Conservation (phyloP, 805 yeast genomes). For the Candida insectalens region DNA sequence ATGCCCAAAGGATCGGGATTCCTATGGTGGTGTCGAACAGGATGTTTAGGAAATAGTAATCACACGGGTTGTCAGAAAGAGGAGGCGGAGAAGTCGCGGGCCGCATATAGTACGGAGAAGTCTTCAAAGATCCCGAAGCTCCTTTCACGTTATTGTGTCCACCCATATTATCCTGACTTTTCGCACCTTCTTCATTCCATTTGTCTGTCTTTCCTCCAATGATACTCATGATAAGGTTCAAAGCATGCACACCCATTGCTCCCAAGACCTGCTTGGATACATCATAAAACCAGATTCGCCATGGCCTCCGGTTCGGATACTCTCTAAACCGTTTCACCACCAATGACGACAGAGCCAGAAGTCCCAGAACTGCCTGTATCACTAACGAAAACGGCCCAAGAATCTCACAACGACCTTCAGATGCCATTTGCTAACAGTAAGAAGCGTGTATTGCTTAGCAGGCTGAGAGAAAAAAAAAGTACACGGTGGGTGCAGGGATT, state of each 20-base stretch:
- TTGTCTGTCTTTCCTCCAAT: constrained; percentile 29
- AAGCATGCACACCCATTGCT: constrained; percentile 70
- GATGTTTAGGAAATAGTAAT: constrained; percentile 87
- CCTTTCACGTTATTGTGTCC: not conserved
- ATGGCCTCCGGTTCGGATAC: constrained; percentile 69
- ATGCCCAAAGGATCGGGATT: constrained; percentile 65
- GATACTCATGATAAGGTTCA: constrained; percentile 67
- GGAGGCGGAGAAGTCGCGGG: constrained; percentile 10
- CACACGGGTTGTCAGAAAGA: constrained; percentile 62
- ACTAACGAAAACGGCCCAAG: constrained; percentile 81
- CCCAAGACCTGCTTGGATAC: constrained; percentile 87
- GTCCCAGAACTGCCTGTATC: constrained; percentile 70
- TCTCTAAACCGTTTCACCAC: constrained; percentile 72
- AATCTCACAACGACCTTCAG: constrained; percentile 40
- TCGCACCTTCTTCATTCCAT: constrained; percentile 5
- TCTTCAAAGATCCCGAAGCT: no score
- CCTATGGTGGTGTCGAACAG: constrained; percentile 91
- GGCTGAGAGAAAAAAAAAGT: not conserved
- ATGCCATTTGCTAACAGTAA: not conserved
- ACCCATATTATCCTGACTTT: not conserved
- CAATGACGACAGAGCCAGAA: constrained; percentile 63
- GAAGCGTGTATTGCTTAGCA: not conserved
- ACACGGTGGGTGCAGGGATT: no score
- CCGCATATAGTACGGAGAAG: constrained; percentile 6
- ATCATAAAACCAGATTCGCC: constrained; percentile 85